Evolutionary conservation across 169 alveolate species (phyloP).

Genomic region (Plasmodium relictum): DNA sequence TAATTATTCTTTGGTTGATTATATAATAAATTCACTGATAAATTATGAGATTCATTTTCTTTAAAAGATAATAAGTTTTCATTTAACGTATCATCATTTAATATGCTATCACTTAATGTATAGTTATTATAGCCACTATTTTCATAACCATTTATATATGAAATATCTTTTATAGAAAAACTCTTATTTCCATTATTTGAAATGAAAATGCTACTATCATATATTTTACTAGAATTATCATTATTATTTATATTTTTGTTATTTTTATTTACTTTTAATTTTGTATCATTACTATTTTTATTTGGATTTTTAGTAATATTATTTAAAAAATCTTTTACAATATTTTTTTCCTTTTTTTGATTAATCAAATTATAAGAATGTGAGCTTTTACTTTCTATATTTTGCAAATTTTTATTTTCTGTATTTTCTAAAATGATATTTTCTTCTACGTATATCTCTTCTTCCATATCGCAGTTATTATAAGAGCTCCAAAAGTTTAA

Average conservation of each 20-base stretch:
- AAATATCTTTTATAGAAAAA: background rate
- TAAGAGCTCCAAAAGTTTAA: conserved; percentile 81
- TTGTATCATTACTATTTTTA: background rate
- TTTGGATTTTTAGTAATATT: background rate
- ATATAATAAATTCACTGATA: background rate
- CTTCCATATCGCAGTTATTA: conserved; percentile 59
- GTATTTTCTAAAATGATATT: background rate
- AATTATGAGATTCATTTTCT: conserved; percentile 6
- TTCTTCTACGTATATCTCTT: conserved; percentile 57
- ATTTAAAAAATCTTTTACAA: background rate
- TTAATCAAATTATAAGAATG: background rate
- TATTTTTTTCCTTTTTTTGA: conserved; percentile 1
- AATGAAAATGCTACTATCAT: background rate
- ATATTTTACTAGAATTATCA: background rate
- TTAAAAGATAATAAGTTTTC: background rate
- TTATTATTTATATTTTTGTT: background rate
- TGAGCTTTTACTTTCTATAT: background rate
- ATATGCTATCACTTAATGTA: no score
- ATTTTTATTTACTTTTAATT: background rate
- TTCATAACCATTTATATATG: background rate
- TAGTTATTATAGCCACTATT: no score
- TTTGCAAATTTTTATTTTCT: background rate
- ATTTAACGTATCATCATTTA: no score
- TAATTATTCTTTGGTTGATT: background rate
- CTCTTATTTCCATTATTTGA: background rate